These are phyloP conservation scores for Solanum hybrid DNA, from an alignment of 305 asterid genomes.

Conservation along the genomic window DNA sequence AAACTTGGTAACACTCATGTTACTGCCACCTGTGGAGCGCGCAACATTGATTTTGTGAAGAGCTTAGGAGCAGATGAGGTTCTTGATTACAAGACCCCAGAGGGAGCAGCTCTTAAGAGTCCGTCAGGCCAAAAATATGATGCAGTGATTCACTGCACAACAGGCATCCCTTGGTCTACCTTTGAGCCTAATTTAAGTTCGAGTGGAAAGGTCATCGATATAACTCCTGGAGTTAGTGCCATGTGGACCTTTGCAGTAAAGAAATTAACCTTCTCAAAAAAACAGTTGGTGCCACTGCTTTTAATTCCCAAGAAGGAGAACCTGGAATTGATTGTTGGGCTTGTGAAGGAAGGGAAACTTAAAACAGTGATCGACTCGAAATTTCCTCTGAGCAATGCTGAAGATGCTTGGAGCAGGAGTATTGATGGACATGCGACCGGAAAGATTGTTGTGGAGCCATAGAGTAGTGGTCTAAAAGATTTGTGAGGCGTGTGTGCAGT, in stretches of 20 bases:
- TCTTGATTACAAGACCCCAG: constrained; percentile 62
- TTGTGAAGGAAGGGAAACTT: constrained; percentile 23
- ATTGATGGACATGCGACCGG: constrained; percentile 29
- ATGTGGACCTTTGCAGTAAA: constrained; percentile 45
- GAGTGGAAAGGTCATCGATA: constrained; percentile 52
- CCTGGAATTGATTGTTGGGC: constrained; percentile 25
- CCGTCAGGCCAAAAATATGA: constrained; percentile 64
- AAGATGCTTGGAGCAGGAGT: constrained; percentile 24
- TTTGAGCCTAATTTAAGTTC: constrained; percentile 50
- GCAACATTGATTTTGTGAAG: constrained; percentile 44
- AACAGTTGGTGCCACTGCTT: constrained; percentile 41
- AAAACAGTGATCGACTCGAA: constrained; percentile 19
- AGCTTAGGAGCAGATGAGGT: constrained; percentile 75
- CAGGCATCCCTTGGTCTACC: constrained; percentile 45
- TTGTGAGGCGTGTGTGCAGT: background rate
- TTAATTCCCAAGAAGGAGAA: constrained; percentile 26
- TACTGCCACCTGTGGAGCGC: constrained; percentile 71
- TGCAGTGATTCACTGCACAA: constrained; percentile 52
- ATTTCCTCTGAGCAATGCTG: constrained; percentile 14
- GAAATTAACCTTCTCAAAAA: constrained; percentile 44
- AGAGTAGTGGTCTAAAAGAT: background rate
- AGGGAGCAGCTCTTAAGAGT: constrained; percentile 56
- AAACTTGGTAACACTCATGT: constrained; percentile 63
- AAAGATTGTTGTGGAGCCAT: constrained; percentile 19
- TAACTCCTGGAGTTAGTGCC: constrained; percentile 47